Base-by-base conservation (phyloP, 2,329 filamentous ascomycete genomes). In the Sporothrix schenckii region DNA sequence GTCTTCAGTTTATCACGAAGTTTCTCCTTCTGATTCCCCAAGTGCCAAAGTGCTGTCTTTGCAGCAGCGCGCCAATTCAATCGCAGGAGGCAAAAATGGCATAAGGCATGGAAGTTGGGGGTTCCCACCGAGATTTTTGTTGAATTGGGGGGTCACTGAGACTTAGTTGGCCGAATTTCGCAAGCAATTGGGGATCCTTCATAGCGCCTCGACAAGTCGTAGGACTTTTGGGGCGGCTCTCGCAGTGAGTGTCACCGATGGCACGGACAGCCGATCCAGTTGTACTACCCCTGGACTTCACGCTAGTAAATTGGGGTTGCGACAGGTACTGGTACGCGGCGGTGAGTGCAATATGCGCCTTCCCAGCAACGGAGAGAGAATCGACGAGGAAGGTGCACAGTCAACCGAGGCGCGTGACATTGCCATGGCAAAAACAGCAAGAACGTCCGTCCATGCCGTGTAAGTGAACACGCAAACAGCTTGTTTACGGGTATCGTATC, bases 91-190 rank as follows among this genome's bases (percentile, higher is more conserved):
- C 34, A 49, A 50, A 47, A 14, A 44, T 34, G 41, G 39, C 39
- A 56, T 65, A 44, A 41, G 53, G 21, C 34, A n/a, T 44, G 34
- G n/a, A 34, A 61, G 49, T 69, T 67, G 70, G 68, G 70, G 49
- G 30, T 52, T 70, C 70, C 68, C 68, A 72, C 56, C 70, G 68
- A 61, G 34, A 69, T 61, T 72, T 72, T 70, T 70, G 70, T 72
- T 72, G 70, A 72, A 70, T 70, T 30, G 14, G 49, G 34, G 34
- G 30, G 30, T 52, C 44, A 49, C 54, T 52, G 44, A 54, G 16
- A 34, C 34, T 34, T 34, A 6, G 30, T 3, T 34, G 30, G 30
- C 67, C 41, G 66, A 60, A 50, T 60, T 47, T 66, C n/a, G 52
- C 66, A n/a, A 47, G 52, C 50, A 47, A 50, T 52, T 52, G 44